These are phyloP conservation scores for Monosporozyma solicola DNA, from an alignment of 805 yeast species.

Conservation along the genomic window DNA sequence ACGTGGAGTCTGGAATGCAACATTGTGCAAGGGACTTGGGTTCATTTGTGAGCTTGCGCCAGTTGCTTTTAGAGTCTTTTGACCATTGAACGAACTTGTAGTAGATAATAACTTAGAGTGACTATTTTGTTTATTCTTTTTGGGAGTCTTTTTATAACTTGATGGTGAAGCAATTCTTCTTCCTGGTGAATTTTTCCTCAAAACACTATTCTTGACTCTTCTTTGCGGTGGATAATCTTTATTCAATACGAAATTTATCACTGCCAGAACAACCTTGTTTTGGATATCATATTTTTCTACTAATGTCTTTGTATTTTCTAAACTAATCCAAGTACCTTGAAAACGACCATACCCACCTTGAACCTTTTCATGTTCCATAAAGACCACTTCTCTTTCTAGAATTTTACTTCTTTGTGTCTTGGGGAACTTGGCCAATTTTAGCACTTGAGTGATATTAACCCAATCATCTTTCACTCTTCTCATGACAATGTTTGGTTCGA, in stretches of 20 bases:
- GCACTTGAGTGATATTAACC: conserved; percentile 83
- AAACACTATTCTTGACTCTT: conserved; percentile 31
- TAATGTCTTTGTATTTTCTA: conserved; percentile 51
- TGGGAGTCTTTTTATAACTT: conserved; percentile 29
- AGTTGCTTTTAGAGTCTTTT: conserved; percentile 4
- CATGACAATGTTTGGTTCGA: conserved; percentile 43
- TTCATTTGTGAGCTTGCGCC: conserved; percentile 13
- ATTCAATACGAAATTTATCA: conserved; percentile 46
- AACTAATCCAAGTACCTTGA: conserved; percentile 82
- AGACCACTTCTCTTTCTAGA: conserved; percentile 65
- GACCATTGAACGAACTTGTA: conserved; percentile 2
- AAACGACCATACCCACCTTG: conserved; percentile 83
- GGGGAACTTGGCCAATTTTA: conserved; percentile 68
- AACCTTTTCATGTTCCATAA: conserved; percentile 63
- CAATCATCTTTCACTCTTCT: conserved; percentile 85
- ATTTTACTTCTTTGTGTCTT: conserved; percentile 73
- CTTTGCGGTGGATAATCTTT: conserved; percentile 37
- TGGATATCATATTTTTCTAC: conserved; percentile 44
- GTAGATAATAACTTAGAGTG: conserved; percentile 5
- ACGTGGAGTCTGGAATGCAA: conserved; percentile 30
- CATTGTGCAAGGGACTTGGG: conserved; percentile 29
- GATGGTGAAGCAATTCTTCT: conserved; percentile 29
- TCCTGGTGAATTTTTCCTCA: conserved; percentile 27
- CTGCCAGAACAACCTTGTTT: conserved; percentile 40
- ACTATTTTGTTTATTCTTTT: conserved; percentile 14